Base-by-base conservation (phyloP, 495 filamentous ascomycete species). In the Neurospora intermedia region DNA sequence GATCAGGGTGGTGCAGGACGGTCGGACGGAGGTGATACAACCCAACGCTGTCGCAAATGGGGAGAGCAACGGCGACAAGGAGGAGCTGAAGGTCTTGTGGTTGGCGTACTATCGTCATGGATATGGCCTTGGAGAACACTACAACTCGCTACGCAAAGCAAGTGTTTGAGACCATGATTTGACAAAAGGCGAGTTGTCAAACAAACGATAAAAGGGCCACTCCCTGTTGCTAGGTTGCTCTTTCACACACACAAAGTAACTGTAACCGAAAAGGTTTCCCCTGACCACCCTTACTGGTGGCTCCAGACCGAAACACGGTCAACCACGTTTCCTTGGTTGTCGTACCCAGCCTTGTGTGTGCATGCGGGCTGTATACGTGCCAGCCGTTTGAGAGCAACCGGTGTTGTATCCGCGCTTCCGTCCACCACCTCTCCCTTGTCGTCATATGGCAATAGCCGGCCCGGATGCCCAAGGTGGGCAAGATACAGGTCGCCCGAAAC, bases 91-190 rank as follows among this genome's bases (percentile, higher is more conserved):
- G 72, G 85, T 77, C 71, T 85, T 98, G 41, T 99, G 96, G 96
- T 82, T 99, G 81, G 94, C 93, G 31, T 99, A 98, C 82, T 98
- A 98, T 82, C 85, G 91, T 74, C 94, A 98, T 83, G 90, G 90
- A 70, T 98, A 93, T 83, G 94, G 94, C 3, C 83, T 98, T 20
- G 96, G 96, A 15, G 95, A 98, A 85, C 96, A 99, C 83, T 99
- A 98, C 83, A 99, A 98, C 78, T 97, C 94, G 31, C 83, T 99
- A 71, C 78, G 89, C 74, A 88, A 82, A 82, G 77, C 77, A 43
- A 27, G 73, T 31, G 27, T 31, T 62, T 85, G 74, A 79, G 69
- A 76, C 70, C 70, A 43, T 31, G 62, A 27, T 35, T 41, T 69
- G 70, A 70, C 69, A 54, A 38, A 43, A 66, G 27, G 54, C 54